Conservation (phyloP, 805 yeast genomes). For the Candida coleopterorum region DNA sequence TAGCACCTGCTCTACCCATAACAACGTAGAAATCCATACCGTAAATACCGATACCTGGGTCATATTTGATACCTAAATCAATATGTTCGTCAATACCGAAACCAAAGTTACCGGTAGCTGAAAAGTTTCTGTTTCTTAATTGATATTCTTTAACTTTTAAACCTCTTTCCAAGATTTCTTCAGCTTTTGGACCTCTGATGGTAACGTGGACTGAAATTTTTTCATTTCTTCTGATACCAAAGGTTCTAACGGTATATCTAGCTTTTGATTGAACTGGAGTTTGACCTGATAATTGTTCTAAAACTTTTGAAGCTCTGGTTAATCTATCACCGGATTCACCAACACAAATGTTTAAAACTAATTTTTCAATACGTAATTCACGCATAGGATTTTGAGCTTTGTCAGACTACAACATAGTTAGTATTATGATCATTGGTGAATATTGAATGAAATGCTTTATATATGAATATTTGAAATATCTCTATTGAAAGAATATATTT, state of each 20-base stretch:
- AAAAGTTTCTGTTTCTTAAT: slow-evolving; percentile 90
- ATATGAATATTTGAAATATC: too few relatives aligned
- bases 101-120: slow-evolving; percentile 99
- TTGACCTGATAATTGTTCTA: slow-evolving; percentile 99
- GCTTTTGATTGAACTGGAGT: slow-evolving; percentile 99
- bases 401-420: slow-evolving; percentile 23
- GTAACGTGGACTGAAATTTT: slow-evolving; percentile 99
- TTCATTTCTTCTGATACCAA: slow-evolving; percentile 99
- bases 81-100: slow-evolving; percentile 99
- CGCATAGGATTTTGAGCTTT: slow-evolving; percentile 90
- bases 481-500: too few relatives aligned
- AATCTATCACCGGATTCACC: slow-evolving; percentile 99
- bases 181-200: slow-evolving; percentile 95
- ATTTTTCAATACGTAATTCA: slow-evolving; percentile 97
- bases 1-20: slow-evolving; percentile 98
- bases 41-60: slow-evolving; percentile 99
- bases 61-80: slow-evolving; percentile 99
- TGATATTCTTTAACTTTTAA: slow-evolving; percentile 99
- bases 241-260: slow-evolving; percentile 99
- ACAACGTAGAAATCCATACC: slow-evolving; percentile 99
- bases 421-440: too few relatives aligned
- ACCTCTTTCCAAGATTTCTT: slow-evolving; percentile 99
- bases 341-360: slow-evolving; percentile 99
- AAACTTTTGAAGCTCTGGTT: slow-evolving; percentile 99
- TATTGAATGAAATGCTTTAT: too few relatives aligned